Percentiles rank a stretch among this genome's conserved stretches.
Evolutionary conservation across 2,329 filamentous ascomycete genomes (phyloP).

Genomic region (Penicillium sp.): DNA sequence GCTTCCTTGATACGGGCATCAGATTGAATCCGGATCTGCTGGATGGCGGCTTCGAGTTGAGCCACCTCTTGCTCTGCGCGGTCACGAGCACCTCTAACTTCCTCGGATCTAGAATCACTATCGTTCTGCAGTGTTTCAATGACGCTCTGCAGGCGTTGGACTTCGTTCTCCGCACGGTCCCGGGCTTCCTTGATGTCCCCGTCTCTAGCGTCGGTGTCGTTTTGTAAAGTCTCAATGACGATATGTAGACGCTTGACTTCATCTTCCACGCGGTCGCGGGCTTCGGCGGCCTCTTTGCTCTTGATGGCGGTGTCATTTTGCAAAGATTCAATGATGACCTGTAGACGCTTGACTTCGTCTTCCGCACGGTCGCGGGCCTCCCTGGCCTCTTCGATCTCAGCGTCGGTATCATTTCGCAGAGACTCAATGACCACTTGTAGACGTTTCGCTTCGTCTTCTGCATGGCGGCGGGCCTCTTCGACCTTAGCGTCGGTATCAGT

Average conservation of each 20-base stretch:
- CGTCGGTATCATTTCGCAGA: neutral
- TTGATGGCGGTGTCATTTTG: neutral
- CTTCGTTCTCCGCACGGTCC: constrained; percentile 24
- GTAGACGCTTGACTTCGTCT: constrained; percentile 2
- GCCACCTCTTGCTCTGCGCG: constrained; percentile 28
- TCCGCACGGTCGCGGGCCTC: neutral
- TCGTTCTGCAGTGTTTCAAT: constrained; percentile 20
- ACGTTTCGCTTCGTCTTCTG: constrained; percentile 26
- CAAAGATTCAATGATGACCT: neutral
- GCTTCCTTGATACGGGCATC: constrained; percentile 27
- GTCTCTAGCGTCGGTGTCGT: constrained; percentile 11
- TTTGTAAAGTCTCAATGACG: constrained; percentile 14
- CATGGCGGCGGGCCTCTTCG: constrained; percentile 10
- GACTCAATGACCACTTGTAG: constrained; percentile 22
- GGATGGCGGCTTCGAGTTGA: constrained; percentile 31
- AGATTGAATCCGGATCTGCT: constrained; percentile 33
- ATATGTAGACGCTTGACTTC: constrained; percentile 15
- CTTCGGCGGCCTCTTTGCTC: neutral
- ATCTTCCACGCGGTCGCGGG: constrained; percentile 14
- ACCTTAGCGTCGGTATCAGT: neutral
- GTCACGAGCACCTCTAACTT: constrained; percentile 26
- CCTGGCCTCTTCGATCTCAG: neutral
- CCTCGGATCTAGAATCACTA: constrained; percentile 15
- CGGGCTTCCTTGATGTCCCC: constrained; percentile 21
- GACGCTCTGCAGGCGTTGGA: constrained; percentile 26